phyloP scores from a whole-genome alignment of 2,329 filamentous ascomycete species.

The Berkeleyomyces basicola region DNA sequence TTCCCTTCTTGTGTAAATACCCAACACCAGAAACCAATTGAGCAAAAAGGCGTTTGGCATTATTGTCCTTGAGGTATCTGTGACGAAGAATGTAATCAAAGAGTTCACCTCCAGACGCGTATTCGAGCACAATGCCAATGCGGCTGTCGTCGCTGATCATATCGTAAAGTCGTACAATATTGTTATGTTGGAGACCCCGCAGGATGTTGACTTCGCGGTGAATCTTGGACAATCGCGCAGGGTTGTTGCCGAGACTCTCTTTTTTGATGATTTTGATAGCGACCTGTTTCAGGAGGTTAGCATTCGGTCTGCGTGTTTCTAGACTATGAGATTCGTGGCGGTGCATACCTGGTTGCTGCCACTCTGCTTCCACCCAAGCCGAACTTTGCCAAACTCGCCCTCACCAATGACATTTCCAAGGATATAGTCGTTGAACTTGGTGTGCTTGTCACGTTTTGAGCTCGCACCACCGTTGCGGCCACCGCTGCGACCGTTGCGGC shows the following conservation, averaged over 20 bases:
- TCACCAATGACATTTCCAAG: constrained; percentile 92
- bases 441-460: constrained; percentile 46
- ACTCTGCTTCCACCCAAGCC: constrained; percentile 94
- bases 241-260: constrained; percentile 76
- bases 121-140: constrained; percentile 96
- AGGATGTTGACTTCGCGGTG: constrained; percentile 93
- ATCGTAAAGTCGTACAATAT: constrained; percentile 92
- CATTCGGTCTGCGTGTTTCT: neutral
- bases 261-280: constrained; percentile 96
- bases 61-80: constrained; percentile 85
- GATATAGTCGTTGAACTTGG: constrained; percentile 89
- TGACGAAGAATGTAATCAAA: constrained; percentile 98
- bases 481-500: constrained; percentile 7
- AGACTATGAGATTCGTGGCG: neutral
- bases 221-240: constrained; percentile 83
- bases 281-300: constrained; percentile 38
- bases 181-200: constrained; percentile 74
- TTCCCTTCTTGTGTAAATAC: constrained; percentile 96
- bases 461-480: constrained; percentile 4
- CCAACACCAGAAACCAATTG: constrained; percentile 93
- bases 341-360: constrained; percentile 58
- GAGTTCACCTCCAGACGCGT: constrained; percentile 89
- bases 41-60: constrained; percentile 79
- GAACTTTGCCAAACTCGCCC: constrained; percentile 97
- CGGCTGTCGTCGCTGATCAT: constrained; percentile 97